Base-by-base conservation (phyloP, 2,329 filamentous ascomycete genomes). In the Phyllosticta citriasiana region DNA sequence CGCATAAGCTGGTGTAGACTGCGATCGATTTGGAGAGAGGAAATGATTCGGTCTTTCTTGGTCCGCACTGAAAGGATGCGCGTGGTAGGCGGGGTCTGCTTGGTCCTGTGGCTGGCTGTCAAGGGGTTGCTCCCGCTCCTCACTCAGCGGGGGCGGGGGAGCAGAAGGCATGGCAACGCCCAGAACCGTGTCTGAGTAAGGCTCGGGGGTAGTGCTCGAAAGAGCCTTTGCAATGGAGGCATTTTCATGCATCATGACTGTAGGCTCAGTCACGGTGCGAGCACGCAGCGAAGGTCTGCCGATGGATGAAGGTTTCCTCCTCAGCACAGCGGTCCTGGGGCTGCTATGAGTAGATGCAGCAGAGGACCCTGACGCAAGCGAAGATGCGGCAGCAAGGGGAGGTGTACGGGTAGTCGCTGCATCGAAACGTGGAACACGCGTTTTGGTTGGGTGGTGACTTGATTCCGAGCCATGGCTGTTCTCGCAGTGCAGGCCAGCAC, bases 1-100 rank as follows among this genome's bases (percentile, higher is more conserved):
- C 2, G 79, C 82, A 71, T 87, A 85, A 7, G 84, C 74, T n/a
- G 86, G 85, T 5, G 84, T 86, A 8, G 84, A 84, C 6, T 85
- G 83, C n/a, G 85, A 84, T 5, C 88, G 76, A 66, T 88, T 81
- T 59, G 88, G 82, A 2, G 84, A 87, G 30, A 84, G 78, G 24
- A 87, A 71, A 51, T 80, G 81, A 65, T 82, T 82, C 3, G 81
- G 81, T 19, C 58, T 30, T 5, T 57, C 57, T 8, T 61, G 59
- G 24, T 24, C 30, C 55, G 16, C 19, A 9, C 35, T 25, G 53
- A n/a, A 51, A 25, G 24, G 27, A 27, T 35, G 40, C 40, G 35
- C 35, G 22, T 53, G 25, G 19, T 26, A n/a, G 24, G 24, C 52
- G 26, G 24, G 52, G 52, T 30, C 52, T 12, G 24, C 24, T 54